Evolutionary conservation across 192 early-diverging fungal genomes (phyloP), one percentile per base, ranked within the genome.

Genomic region (Coemansia sp.): DNA sequence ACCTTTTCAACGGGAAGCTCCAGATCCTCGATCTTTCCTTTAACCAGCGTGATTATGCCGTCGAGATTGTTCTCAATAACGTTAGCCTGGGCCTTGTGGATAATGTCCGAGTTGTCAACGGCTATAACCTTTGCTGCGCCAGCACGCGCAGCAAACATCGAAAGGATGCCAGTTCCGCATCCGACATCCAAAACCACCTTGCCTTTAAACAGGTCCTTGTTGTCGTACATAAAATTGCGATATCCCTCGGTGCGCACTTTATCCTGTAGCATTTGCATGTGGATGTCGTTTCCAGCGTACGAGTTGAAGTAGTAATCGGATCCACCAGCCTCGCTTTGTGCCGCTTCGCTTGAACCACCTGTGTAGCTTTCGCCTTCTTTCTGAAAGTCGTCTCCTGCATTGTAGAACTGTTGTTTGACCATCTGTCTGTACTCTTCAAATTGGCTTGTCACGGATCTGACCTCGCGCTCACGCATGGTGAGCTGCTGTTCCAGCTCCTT

Each of bases 251-350:
- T 99, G 52, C 98, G 89, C 50, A 99, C 92, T 19, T 84, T 88
- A 71, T 99, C 98, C 81, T 96, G 91, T 11, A 98, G 88, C 97
- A 98, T 98, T 76, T 97, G 95, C 89, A 94, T 92, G 89, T 98
- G 81, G 69, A 77, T 77, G 5, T 69, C 76, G 69, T 75, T 77
- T 21, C 69, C 69, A 1, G 75, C 81, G 26, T 83, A 83, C 19
- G 75, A 83, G 61, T 77, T 75, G 49, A 83, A 83, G 67, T 83
- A 83, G 63, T 87, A 87, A 73, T 91, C 74, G 6, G 80, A 77
- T 21, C 41, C 50, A 32, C 68, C 68, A 61, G 53, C 69, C 39
- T 53, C 62, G 18, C 47, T 50, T 4, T 45, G 39, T 16, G 57
- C 37, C 12, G 4, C 42, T 9, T 9, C 39, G 39, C 39, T 57